phyloP scores from a whole-genome alignment of 2,329 filamentous ascomycete genomes.

The Ophiostoma tasmaniense region DNA sequence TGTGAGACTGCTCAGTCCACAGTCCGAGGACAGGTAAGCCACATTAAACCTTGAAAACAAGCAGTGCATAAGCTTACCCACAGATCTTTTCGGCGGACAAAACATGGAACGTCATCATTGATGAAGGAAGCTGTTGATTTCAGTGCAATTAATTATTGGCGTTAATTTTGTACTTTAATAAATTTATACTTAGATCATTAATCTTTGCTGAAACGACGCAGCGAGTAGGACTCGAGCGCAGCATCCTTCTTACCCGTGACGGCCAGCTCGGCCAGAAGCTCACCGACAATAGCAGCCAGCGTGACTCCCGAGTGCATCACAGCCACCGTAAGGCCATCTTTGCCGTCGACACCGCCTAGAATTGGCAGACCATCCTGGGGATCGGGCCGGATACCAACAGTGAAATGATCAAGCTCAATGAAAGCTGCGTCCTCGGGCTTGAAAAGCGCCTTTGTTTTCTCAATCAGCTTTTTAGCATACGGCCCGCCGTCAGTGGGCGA shows the following conservation, averaged over 20 bases:
- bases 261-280: slow-evolving; percentile 15
- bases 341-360: slow-evolving; percentile 23
- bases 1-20: background rate
- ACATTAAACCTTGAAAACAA: background rate
- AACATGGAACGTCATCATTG: slow-evolving; percentile 11
- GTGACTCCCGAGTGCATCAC: slow-evolving; percentile 29
- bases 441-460: slow-evolving; percentile 20
- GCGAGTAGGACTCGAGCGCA: background rate
- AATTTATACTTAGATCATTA: too few relatives aligned
- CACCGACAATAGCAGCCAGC: slow-evolving; percentile 23
- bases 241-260: slow-evolving; percentile 11
- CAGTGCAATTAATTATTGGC: background rate
- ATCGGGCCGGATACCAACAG: slow-evolving; percentile 24
- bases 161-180: too few relatives aligned
- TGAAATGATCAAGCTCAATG: slow-evolving; percentile 26
- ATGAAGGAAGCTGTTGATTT: background rate
- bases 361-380: slow-evolving; percentile 26
- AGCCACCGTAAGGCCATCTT: slow-evolving; percentile 25
- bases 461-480: slow-evolving; percentile 23
- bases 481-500: slow-evolving; percentile 18
- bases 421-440: slow-evolving; percentile 4
- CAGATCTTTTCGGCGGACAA: background rate
- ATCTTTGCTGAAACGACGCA: slow-evolving; percentile 12
- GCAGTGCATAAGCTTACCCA: background rate
- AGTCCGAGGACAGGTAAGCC: background rate